Evolutionary conservation across 768 basidiomycete genomes (phyloP).

Genomic region (Suillus cothurnatus): DNA sequence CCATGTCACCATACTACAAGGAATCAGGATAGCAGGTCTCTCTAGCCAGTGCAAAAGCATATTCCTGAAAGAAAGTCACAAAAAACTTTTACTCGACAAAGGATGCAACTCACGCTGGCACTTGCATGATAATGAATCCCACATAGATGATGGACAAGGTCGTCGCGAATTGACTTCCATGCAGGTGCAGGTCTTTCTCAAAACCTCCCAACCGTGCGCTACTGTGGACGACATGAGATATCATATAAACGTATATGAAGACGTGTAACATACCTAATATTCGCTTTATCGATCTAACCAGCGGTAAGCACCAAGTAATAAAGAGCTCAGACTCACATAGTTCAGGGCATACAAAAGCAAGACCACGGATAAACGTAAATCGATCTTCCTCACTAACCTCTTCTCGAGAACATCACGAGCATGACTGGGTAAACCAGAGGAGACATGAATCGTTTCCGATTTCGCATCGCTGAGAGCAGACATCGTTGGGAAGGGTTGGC

Average conservation of each 20-base stretch:
- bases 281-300: slow-evolving; percentile 6
- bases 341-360: slow-evolving; percentile 7
- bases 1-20: slow-evolving; percentile 65
- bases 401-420: not conserved
- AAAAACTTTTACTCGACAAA: not conserved
- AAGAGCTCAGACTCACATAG: slow-evolving; percentile 2
- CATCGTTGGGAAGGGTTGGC: not conserved
- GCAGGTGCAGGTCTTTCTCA: slow-evolving; percentile 59
- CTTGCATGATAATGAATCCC: slow-evolving; percentile 72
- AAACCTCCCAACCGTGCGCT: slow-evolving; percentile 65
- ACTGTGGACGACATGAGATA: slow-evolving; percentile 4
- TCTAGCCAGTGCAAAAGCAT: slow-evolving; percentile 66
- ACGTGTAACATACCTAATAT: not conserved
- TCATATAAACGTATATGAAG: no score
- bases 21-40: slow-evolving; percentile 63
- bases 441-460: not conserved
- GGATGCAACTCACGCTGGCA: slow-evolving; percentile 55
- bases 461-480: not conserved
- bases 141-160: slow-evolving; percentile 64
- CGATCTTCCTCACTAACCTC: slow-evolving; percentile 5
- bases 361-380: slow-evolving; percentile 1
- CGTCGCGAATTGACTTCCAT: slow-evolving; percentile 62
- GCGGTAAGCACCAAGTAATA: not conserved
- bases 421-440: not conserved
- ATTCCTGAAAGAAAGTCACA: slow-evolving; percentile 45